Evolutionary conservation across 2,329 filamentous ascomycete genomes (phyloP), one percentile per base, ranked within the genome.

Genomic region (Aureobasidium mangrovei): DNA sequence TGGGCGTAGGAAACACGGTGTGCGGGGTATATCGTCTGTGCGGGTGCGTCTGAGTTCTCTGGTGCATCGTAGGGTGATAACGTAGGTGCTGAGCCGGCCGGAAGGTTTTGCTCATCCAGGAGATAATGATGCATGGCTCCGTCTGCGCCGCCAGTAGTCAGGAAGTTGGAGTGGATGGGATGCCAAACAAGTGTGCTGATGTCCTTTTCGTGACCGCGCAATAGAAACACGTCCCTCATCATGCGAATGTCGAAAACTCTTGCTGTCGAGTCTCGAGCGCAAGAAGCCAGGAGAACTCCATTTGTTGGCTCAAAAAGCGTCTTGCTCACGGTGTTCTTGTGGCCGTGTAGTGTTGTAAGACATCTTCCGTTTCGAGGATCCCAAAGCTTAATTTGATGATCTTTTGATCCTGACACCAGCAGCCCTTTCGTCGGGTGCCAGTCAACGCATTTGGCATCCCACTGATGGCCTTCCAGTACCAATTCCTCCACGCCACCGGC

Each of bases 401-500:
- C 93, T 72, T 98, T 98, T 8, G 91, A 97, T 36, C 93, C 93
- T 0, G 93, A 97, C 3, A 95, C 91, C 32, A 98, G 79, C 4
- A 98, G 74, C 1, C 93, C 93, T 72, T 96, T 97, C 24, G 85
- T 87, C 1, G 91, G 91, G 73, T 98, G 93, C 93, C 93, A 98
- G 67, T 98, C 91, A 55, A 94, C 94, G 52, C 84, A 88, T 70
- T 97, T 97, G 24, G 89, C 91, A 67, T 98, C 93, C 93, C 93
- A 98, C 60, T 90, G 89, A 69, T 98, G 93, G n/a, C 93, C 93
- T 38, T 85, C 86, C 38, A 98, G 74, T 8, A 86, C 85, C 0
- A 85, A 85, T 65, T 97, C 91, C 67, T 90, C 87, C 27, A 83
- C 79, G 18, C 90, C 89, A 29, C 84, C 83, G 7, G 90, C 89